Percentiles rank a stretch among this genome's conserved stretches.
phyloP scores from a whole-genome alignment of 2,329 filamentous ascomycete species.

The Talaromyces funiculosus region DNA sequence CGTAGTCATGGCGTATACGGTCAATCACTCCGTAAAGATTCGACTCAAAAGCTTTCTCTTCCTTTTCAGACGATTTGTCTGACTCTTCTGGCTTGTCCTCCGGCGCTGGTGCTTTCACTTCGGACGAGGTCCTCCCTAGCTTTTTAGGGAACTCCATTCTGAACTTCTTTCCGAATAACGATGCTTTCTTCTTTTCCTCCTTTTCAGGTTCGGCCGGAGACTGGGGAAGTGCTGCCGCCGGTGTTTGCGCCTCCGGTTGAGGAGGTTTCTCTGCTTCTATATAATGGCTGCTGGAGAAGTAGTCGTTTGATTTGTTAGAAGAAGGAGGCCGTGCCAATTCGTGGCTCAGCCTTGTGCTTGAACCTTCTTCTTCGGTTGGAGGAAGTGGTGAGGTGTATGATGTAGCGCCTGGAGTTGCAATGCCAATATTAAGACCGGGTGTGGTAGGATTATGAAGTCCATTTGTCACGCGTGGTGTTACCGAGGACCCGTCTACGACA shows the following conservation, averaged over 20 bases:
- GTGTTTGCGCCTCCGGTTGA: constrained; percentile 40
- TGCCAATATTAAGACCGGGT: constrained; percentile 70
- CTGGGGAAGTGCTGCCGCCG: constrained; percentile 42
- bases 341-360: constrained; percentile 45
- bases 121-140: constrained; percentile 60
- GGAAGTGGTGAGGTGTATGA: constrained; percentile 28
- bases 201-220: constrained; percentile 55
- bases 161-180: constrained; percentile 77
- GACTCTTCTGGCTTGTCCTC: constrained; percentile 66
- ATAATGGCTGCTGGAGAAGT: constrained; percentile 61
- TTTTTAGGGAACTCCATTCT: constrained; percentile 75
- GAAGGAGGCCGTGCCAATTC: constrained; percentile 47
- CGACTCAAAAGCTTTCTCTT: constrained; percentile 41
- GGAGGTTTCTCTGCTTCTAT: constrained; percentile 48
- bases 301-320: constrained; percentile 61
- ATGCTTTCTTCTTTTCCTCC: constrained; percentile 55
- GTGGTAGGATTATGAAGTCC: constrained; percentile 61
- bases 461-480: constrained; percentile 58
- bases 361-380: constrained; percentile 24
- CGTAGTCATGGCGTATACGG: constrained; percentile 42
- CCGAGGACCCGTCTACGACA: constrained; percentile 18
- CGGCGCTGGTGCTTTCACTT: constrained; percentile 64
- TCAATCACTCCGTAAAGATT: constrained; percentile 44
- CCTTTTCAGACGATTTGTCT: constrained; percentile 48
- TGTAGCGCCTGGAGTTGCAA: constrained; percentile 60